These are phyloP conservation scores for Tulasnella sp. DNA, from an alignment of 768 basidiomycete genomes.

Conservation along the genomic window DNA sequence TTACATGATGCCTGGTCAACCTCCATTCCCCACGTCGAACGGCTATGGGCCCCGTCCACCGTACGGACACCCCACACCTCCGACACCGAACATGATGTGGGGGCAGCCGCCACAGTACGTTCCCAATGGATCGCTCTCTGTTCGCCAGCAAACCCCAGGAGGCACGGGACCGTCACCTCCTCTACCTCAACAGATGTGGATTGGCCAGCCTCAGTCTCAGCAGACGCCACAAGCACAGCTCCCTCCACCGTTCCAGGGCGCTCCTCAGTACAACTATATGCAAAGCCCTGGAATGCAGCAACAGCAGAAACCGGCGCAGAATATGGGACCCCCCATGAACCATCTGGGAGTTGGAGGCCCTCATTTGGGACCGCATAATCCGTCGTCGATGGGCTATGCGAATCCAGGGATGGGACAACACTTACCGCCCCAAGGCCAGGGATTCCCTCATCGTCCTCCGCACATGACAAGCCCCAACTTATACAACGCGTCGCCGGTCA, in stretches of 20 bases:
- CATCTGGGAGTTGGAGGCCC: background rate
- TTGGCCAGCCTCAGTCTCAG: conserved; percentile 9
- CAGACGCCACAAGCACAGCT: background rate
- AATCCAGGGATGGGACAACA: background rate
- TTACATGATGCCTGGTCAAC: background rate
- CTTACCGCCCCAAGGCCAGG: background rate
- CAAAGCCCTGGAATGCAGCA: background rate
- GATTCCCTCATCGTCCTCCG: background rate
- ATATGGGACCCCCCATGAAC: background rate
- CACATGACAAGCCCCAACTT: conserved; percentile 12
- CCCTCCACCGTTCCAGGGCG: background rate
- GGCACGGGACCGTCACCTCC: conserved; percentile 1
- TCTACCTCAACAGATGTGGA: background rate
- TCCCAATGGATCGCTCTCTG: background rate
- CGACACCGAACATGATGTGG: conserved; percentile 11
- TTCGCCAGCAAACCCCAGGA: background rate
- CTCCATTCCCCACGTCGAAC: background rate
- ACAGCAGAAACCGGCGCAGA: background rate
- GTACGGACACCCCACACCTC: background rate
- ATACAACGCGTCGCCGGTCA: background rate
- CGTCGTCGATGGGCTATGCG: background rate
- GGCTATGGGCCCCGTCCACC: background rate
- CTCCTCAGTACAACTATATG: background rate
- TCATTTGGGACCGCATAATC: background rate
- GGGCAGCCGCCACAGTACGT: background rate